A percentile compares a stretch with the other conserved stretches of the same genome.
phyloP scores from a whole-genome alignment of 768 basidiomycete species.

The Auricularia auricula-judae region DNA sequence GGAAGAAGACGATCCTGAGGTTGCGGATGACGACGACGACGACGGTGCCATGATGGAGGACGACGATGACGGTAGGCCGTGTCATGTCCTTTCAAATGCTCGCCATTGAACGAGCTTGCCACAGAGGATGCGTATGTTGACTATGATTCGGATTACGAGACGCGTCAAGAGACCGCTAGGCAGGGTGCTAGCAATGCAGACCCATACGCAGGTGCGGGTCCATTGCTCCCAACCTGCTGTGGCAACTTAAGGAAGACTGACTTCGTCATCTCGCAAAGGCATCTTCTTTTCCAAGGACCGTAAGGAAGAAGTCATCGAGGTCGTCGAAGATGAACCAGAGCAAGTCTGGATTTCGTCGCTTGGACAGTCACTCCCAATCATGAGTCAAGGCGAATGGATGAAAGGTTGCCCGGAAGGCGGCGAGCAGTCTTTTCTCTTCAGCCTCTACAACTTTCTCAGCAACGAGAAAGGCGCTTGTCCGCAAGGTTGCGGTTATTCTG shows the following conservation, averaged over 20 bases:
- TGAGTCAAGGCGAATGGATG: constrained; percentile 94
- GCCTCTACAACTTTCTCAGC: constrained; percentile 65
- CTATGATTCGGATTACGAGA: constrained; percentile 73
- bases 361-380: constrained; percentile 25
- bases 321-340: constrained; percentile 62
- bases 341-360: constrained; percentile 16
- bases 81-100: background rate
- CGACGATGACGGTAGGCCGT: constrained; percentile 32
- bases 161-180: constrained; percentile 27
- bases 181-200: constrained; percentile 50
- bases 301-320: constrained; percentile 83
- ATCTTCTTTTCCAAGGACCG: constrained; percentile 95
- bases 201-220: constrained; percentile 62
- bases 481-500: constrained; percentile 54
- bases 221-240: too few species aligned
- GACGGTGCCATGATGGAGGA: constrained; percentile 25
- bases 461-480: constrained; percentile 60
- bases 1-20: constrained; percentile 9
- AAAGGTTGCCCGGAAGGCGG: constrained; percentile 90
- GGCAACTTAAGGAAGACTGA: too few species aligned
- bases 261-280: constrained; percentile 30
- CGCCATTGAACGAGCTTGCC: background rate
- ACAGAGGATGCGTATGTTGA: constrained; percentile 52
- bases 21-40: constrained; percentile 35
- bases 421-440: constrained; percentile 83